Evolutionary conservation across 2,329 filamentous ascomycete species (phyloP).

Genomic region (Fusarium abutilonis): DNA sequence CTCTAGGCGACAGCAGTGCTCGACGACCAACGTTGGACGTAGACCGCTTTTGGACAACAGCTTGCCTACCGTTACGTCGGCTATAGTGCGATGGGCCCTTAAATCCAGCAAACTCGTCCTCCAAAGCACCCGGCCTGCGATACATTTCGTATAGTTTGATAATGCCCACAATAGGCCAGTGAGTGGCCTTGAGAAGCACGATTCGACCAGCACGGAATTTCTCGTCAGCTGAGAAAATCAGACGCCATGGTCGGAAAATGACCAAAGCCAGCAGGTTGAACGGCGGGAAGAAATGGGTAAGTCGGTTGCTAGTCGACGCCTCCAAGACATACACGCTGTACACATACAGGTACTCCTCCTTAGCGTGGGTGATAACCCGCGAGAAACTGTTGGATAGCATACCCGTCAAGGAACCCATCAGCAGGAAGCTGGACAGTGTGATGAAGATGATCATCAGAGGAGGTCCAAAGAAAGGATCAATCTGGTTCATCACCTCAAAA

Average conservation of each 20-base stretch:
- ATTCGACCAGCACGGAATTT: constrained; percentile 71
- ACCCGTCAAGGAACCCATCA: constrained; percentile 81
- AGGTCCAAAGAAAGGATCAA: constrained; percentile 67
- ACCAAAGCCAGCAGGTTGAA: constrained; percentile 79
- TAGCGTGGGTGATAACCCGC: constrained; percentile 69
- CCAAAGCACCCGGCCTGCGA: constrained; percentile 49
- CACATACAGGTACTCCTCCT: constrained; percentile 82
- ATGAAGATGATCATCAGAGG: constrained; percentile 78
- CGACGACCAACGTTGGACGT: constrained; percentile 28
- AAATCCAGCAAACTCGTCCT: constrained; percentile 60
- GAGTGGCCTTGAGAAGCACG: constrained; percentile 69
- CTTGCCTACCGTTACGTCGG: constrained; percentile 33
- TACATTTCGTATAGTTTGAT: constrained; percentile 75
- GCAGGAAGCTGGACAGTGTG: constrained; percentile 78
- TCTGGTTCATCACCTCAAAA: constrained; percentile 72
- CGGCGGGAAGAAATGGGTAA: constrained; percentile 76
- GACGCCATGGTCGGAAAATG: constrained; percentile 75
- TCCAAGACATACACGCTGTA: constrained; percentile 73
- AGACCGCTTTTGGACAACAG: constrained; percentile 33
- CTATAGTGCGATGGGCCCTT: constrained; percentile 55
- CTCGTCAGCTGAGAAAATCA: constrained; percentile 71
- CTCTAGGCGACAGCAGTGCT: constrained; percentile 32
- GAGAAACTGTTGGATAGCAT: constrained; percentile 81
- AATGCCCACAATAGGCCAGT: constrained; percentile 73
- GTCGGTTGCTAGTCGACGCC: constrained; percentile 73